Evolutionary conservation across 768 basidiomycete species (phyloP), one percentile per base, ranked within the genome.

Genomic region (Dioszegia aurantiaca): DNA sequence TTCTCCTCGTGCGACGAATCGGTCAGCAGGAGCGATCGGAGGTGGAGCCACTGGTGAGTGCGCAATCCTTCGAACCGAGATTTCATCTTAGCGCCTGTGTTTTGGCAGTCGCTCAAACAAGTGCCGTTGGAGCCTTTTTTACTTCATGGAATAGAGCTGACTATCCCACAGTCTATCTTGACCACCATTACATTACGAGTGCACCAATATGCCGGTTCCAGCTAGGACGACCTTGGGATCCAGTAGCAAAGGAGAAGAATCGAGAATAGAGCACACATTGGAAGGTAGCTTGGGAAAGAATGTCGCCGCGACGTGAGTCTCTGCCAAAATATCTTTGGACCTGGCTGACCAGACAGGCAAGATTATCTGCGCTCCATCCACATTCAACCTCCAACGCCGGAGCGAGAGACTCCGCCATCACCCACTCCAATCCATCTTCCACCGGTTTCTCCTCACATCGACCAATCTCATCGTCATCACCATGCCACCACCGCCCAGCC

Each of bases 371-470:
- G 52, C 26, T 65, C 70, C 9, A 73, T 74, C 39, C 68, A 61
- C 39, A 68, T 72, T 14, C 70, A 72, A 19, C 72, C 72, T 4
- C 72, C 72, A 0, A 72, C 70, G 16, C 72, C 69, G 9, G 72
- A 74, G 28, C 66, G 67, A 16, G 56, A 26, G 16, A 64, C 59
- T 37, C 65, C 54, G 12, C 46, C 26, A 19, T 60, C 42, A 24
- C 58, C n/a, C 5, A 23, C 47, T 30, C 14, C 56, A 39, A 56
- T 41, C 28, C 2, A 26, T 28, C 46, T 47, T 19, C 46, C 46
- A 23, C 28, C 46, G 14, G 23, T 45, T 23, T 30, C 46, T 4
- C 3, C 11, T 44, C n/a, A 17, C 3, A 5, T 23, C 23, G 16
- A 41, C n/a, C 42, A 16, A 47, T 21, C 16, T 33, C n/a, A n/a